phyloP scores from a whole-genome alignment of 176 grass and related monocot species.

The Triticum urartu region DNA sequence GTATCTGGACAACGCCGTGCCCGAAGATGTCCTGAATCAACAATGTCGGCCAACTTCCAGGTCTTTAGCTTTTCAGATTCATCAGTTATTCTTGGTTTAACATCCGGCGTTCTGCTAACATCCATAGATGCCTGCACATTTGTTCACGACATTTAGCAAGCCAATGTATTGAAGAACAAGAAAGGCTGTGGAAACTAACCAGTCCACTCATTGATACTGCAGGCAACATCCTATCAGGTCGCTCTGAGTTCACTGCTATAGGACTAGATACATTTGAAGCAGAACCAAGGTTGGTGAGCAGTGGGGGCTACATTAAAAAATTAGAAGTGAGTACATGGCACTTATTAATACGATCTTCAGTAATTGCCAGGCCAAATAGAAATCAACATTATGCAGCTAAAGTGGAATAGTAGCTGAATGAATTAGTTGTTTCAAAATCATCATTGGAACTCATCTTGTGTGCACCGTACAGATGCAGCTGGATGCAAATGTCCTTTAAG shows the following conservation, averaged over 20 bases:
- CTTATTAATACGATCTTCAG: neutral
- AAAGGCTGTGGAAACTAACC: constrained; percentile 49
- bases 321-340: constrained; percentile 12
- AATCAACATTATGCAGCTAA: neutral
- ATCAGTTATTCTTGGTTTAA: constrained; percentile 92
- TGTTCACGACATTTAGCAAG: constrained; percentile 27
- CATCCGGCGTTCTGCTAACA: constrained; percentile 66
- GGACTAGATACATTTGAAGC: constrained; percentile 89
- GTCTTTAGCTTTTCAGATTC: constrained; percentile 87
- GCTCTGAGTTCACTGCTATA: constrained; percentile 73
- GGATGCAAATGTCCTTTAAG: neutral
- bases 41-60: constrained; percentile 88
- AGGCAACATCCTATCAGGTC: constrained; percentile 79
- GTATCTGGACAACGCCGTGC: constrained; percentile 71
- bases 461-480: neutral
- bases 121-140: constrained; percentile 79
- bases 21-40: constrained; percentile 77
- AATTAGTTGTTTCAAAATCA: neutral
- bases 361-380: constrained; percentile 21
- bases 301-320: constrained; percentile 65
- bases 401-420: neutral
- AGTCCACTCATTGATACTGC: constrained; percentile 86
- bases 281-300: constrained; percentile 67
- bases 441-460: neutral
- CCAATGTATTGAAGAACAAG: constrained; percentile 21